Evolutionary conservation across 768 basidiomycete genomes (phyloP), one percentile per base, ranked within the genome.

Genomic region (Kondoa subrosea): DNA sequence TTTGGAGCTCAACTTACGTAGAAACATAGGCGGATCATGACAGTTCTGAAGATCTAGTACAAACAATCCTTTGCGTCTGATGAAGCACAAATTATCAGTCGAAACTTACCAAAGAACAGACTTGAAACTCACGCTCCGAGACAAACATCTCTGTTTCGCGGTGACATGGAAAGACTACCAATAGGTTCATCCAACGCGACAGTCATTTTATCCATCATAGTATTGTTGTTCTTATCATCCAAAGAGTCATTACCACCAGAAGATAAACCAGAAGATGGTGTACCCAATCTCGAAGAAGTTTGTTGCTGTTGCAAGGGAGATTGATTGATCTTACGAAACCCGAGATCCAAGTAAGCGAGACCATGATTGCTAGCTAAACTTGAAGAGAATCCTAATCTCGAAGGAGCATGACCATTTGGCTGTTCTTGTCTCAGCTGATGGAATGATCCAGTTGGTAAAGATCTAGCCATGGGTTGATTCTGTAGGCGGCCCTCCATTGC

Each of bases 1-100:
- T 90, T 91, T 96, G 3, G 88, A 89, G 0, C 91, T 92, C 1
- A 91, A 90, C 78, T 99, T 92, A 16, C 93, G 93, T 8, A 99
- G 82, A 75, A 93, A 96, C 15, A 93, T 83, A 27, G 95, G 95
- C 0, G 91, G 82, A 70, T 88, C 85, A 21, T 88, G 80, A 0
- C 90, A 89, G 15, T 87, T 83, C 69, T 91, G 86, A 17, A 99
- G 81, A 79, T 97, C 95, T 69, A 99, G 88, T 67, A 97, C 91
- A 76, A 88, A 97, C 17, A 99, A 81, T 0, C 93, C 93, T 67
- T 90, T 85, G 2, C 92, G 86, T 8, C 31, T 56, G 27, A 62
- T 66, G 1, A 15, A 59, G n/a, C 0, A 30, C 30, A 60, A n/a
- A n/a, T n/a, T n/a, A n/a, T n/a, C n/a, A n/a, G n/a, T n/a, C n/a